phyloP scores from a whole-genome alignment of 1,139 yeast species.

The Magnusiomyces clavatus region DNA sequence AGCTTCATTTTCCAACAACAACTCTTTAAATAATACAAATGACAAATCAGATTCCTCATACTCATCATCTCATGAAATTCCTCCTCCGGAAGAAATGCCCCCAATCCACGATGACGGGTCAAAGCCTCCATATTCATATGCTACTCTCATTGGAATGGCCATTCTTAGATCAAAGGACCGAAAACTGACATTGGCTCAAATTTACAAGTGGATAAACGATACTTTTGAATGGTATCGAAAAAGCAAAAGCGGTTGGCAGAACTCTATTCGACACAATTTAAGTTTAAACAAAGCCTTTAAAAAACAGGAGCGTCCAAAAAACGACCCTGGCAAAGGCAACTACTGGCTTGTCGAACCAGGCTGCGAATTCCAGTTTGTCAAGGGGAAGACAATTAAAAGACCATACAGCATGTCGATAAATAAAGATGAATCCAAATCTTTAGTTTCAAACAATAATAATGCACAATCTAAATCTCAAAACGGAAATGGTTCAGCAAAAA shows the following conservation, averaged over 20 bases:
- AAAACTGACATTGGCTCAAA: conserved; percentile 79
- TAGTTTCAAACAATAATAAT: no score
- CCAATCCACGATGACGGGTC: conserved; percentile 39
- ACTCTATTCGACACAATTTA: conserved; percentile 63
- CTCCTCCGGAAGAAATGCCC: conserved; percentile 38
- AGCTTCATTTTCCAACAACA: no score
- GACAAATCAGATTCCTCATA: no score
- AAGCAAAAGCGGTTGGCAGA: conserved; percentile 60
- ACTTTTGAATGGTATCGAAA: conserved; percentile 72
- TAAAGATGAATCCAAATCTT: no score
- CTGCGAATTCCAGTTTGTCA: conserved; percentile 72
- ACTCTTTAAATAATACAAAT: no score
- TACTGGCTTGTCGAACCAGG: conserved; percentile 90
- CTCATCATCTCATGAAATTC: conserved; percentile 17
- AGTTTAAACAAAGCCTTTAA: conserved; percentile 81
- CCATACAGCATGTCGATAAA: neutral
- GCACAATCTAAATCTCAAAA: no score
- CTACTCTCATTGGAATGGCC: conserved; percentile 90
- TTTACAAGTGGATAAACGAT: conserved; percentile 86
- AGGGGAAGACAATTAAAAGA: conserved; percentile 28
- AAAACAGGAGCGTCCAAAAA: conserved; percentile 86
- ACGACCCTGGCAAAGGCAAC: conserved; percentile 83
- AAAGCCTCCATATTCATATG: conserved; percentile 93
- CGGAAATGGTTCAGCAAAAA: no score
- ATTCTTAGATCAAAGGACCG: conserved; percentile 77